Conservation (phyloP, 2,329 filamentous ascomycete species). For the Ascochyta lentis region DNA sequence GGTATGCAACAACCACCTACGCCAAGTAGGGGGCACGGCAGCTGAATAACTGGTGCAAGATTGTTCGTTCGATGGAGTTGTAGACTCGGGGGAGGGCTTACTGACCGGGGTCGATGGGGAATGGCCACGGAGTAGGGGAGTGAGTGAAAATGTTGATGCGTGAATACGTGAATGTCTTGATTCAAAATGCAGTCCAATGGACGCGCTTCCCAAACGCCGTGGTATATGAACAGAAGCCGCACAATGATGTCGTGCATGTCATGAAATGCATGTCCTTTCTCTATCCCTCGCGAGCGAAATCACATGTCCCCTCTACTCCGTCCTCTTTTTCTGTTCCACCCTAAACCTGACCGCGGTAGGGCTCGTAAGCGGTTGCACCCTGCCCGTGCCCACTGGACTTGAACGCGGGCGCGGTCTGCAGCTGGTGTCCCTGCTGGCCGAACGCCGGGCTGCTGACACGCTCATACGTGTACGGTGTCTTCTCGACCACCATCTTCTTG, state of each 20-base stretch:
- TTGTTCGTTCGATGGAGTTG: no score
- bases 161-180: not conserved
- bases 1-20: no score
- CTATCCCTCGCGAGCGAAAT: no score
- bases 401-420: slow-evolving; percentile 22
- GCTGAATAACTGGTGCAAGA: no score
- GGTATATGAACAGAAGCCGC: slow-evolving; percentile 14
- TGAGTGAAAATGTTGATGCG: not conserved
- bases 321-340: not conserved
- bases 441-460: slow-evolving; percentile 56
- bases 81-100: no score
- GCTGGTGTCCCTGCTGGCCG: slow-evolving; percentile 41
- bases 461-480: slow-evolving; percentile 68
- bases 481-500: slow-evolving; percentile 60
- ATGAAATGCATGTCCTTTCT: slow-evolving; percentile 3
- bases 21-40: no score
- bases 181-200: not conserved
- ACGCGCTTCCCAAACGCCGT: slow-evolving; percentile 11
- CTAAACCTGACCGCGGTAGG: slow-evolving; percentile 33
- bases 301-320: no score
- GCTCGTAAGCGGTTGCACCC: slow-evolving; percentile 51
- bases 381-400: slow-evolving; percentile 26
- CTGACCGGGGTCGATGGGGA: not conserved
- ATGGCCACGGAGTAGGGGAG: not conserved
- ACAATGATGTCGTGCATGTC: slow-evolving; percentile 1